Percentiles rank a stretch among this genome's conserved stretches.
Evolutionary conservation across 2,329 filamentous ascomycete genomes (phyloP).

Genomic region (Penicillium sp.): DNA sequence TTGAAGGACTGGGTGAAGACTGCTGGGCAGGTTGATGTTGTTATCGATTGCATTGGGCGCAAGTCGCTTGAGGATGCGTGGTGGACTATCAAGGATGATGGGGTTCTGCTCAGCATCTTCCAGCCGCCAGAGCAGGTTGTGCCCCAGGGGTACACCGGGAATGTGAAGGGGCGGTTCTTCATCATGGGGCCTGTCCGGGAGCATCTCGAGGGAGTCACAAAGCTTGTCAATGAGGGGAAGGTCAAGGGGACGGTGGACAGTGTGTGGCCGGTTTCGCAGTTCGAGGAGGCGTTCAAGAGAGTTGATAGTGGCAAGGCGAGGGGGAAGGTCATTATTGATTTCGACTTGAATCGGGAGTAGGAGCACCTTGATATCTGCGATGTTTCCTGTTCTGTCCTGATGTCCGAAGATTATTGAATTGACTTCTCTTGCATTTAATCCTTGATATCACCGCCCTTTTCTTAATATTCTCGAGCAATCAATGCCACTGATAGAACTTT

Average conservation of each 20-base stretch:
- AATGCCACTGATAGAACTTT: too few relatives aligned
- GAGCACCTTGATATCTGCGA: background rate
- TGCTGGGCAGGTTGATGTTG: conserved; percentile 46
- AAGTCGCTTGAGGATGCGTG: conserved; percentile 49
- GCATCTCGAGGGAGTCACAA: conserved; percentile 45
- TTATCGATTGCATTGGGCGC: conserved; percentile 52
- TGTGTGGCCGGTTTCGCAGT: conserved; percentile 48
- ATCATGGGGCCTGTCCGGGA: conserved; percentile 46
- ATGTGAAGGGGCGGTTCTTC: conserved; percentile 47
- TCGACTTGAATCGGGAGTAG: conserved; percentile 21
- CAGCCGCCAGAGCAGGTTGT: conserved; percentile 40
- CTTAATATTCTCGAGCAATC: too few relatives aligned
- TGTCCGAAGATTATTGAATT: too few relatives aligned
- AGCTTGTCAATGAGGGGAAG: conserved; percentile 44
- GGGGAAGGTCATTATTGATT: conserved; percentile 50
- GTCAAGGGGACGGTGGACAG: conserved; percentile 47
- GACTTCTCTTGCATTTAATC: too few relatives aligned
- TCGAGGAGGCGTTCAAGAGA: conserved; percentile 45
- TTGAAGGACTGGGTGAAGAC: conserved; percentile 37
- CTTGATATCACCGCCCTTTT: too few relatives aligned
- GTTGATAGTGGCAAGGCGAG: conserved; percentile 46
- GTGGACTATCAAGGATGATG: conserved; percentile 45
- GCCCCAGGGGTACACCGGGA: conserved; percentile 30
- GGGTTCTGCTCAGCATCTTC: conserved; percentile 47
- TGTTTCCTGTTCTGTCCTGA: too few relatives aligned